A percentile compares a stretch with the other conserved stretches of the same genome.
Conservation (phyloP, 768 basidiomycete genomes). For the Pluteus cervinus region DNA sequence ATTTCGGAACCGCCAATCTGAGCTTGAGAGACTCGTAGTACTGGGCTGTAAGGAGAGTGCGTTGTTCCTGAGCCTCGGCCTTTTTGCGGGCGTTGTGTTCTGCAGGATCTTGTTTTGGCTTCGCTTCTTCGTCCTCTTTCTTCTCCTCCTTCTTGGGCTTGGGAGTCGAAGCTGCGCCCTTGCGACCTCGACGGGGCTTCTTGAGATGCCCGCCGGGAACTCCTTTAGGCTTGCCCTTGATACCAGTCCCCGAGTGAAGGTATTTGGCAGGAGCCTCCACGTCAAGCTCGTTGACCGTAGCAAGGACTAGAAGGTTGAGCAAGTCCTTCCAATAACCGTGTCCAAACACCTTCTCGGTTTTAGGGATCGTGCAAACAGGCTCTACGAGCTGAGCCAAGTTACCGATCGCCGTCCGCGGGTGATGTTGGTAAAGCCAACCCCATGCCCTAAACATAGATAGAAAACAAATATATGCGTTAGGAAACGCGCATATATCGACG, state of each 20-base stretch:
- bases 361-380: constrained; percentile 36
- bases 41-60: constrained; percentile 14
- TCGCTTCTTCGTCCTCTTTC: too few species aligned
- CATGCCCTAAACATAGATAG: constrained; percentile 32
- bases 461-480: neutral
- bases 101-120: too few species aligned
- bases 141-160: too few species aligned
- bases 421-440: constrained; percentile 64
- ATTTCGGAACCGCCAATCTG: constrained; percentile 44
- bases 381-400: constrained; percentile 52
- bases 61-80: constrained; percentile 16
- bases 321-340: constrained; percentile 80
- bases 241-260: too few species aligned
- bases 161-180: too few species aligned
- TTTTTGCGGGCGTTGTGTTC: constrained; percentile 8
- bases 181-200: too few species aligned
- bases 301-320: constrained; percentile 60
- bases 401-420: constrained; percentile 62
- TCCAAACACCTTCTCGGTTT: constrained; percentile 19
- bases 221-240: too few species aligned
- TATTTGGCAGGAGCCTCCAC: constrained; percentile 15
- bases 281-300: constrained; percentile 44
- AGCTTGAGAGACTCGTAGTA: constrained; percentile 28
- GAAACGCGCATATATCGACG: neutral
- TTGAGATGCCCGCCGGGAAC: too few species aligned